phyloP scores from a whole-genome alignment of 2,329 filamentous ascomycete genomes.

The Paramyrothecium sp. region DNA sequence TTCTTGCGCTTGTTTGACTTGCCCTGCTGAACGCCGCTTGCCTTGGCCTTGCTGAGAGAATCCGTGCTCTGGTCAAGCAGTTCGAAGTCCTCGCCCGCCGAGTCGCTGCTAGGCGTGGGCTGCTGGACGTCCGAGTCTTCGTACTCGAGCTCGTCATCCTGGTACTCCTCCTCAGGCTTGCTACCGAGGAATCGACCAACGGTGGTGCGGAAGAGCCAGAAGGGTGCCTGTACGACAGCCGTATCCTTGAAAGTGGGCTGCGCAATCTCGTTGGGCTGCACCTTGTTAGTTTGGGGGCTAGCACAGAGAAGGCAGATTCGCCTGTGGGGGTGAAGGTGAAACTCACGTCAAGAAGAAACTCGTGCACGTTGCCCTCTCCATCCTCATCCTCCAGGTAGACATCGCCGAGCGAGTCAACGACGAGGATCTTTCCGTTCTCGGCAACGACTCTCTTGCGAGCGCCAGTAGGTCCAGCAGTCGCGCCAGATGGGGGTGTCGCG shows the following conservation, averaged over 20 bases:
- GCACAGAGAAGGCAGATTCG: background rate
- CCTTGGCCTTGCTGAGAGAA: constrained; percentile 50
- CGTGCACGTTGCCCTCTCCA: constrained; percentile 78
- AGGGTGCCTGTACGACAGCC: constrained; percentile 74
- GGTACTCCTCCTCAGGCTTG: constrained; percentile 30
- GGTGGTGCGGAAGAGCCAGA: constrained; percentile 65
- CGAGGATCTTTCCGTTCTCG: constrained; percentile 91
- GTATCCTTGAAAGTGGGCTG: constrained; percentile 79
- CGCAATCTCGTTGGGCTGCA: constrained; percentile 73
- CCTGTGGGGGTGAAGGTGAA: background rate
- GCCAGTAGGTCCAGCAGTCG: constrained; percentile 57
- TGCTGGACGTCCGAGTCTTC: constrained; percentile 49
- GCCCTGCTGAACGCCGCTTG: constrained; percentile 44
- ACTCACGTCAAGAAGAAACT: constrained; percentile 86
- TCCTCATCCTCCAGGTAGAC: constrained; percentile 93
- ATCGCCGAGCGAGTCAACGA: constrained; percentile 88
- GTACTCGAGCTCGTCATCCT: constrained; percentile 35
- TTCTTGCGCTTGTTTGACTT: constrained; percentile 52
- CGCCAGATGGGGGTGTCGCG: constrained; percentile 44
- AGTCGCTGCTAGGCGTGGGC: constrained; percentile 55
- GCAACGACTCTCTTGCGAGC: constrained; percentile 85
- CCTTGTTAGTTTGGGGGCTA: constrained; percentile 16
- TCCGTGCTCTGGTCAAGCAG: constrained; percentile 60
- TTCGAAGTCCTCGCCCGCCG: constrained; percentile 61
- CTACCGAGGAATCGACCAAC: constrained; percentile 48